phyloP scores from a whole-genome alignment of 495 filamentous ascomycete genomes.

The Penicillium chermesinum region DNA sequence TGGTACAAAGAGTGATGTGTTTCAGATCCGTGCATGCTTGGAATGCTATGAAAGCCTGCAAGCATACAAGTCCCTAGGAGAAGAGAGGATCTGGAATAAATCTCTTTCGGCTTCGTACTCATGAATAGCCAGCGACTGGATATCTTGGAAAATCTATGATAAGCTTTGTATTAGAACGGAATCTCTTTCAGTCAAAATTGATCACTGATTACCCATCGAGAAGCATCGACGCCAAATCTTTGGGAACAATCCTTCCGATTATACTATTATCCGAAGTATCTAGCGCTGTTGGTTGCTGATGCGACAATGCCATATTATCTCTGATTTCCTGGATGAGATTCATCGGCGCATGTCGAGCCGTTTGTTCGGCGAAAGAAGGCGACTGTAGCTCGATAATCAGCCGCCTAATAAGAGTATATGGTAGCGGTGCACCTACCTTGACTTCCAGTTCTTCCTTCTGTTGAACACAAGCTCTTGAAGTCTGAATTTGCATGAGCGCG shows the following conservation, averaged over 20 bases:
- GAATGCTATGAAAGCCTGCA: conserved; percentile 12
- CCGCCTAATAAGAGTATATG: not conserved
- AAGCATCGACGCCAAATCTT: conserved; percentile 3
- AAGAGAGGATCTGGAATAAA: conserved; percentile 10
- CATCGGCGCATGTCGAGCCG: conserved; percentile 17
- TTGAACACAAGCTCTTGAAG: conserved; percentile 1
- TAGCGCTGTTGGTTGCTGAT: conserved; percentile 1
- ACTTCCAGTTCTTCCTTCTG: not conserved
- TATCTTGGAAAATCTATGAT: conserved; percentile 13
- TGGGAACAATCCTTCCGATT: conserved; percentile 7
- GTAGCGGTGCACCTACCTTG: not conserved
- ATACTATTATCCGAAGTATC: conserved; percentile 11
- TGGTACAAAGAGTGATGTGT: conserved; percentile 12
- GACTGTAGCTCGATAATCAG: not conserved
- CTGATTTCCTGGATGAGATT: conserved; percentile 16
- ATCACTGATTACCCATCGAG: conserved; percentile 9
- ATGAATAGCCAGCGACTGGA: conserved; percentile 21
- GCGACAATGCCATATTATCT: conserved; percentile 9
- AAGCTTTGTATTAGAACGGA: not conserved
- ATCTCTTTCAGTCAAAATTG: not conserved
- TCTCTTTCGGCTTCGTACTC: conserved; percentile 5
- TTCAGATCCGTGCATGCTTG: conserved; percentile 9
- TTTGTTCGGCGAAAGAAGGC: conserved; percentile 5
- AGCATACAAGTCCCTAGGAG: conserved; percentile 16
- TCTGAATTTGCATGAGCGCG: conserved; percentile 6